Conservation (phyloP, 192 early-diverging fungal genomes). For the Pilaira anomala region DNA sequence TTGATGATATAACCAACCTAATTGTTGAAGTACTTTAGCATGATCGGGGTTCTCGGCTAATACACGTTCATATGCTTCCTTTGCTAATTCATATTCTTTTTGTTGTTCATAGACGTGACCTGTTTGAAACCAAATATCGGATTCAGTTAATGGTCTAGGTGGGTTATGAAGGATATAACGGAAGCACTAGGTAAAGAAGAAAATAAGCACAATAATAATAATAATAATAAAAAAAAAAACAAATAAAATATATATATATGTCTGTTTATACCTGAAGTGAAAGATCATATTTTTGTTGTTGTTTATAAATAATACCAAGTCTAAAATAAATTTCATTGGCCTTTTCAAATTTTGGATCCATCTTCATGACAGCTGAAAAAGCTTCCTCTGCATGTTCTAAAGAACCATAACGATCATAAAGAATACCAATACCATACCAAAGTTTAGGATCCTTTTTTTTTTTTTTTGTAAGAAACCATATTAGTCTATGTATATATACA, state of each 20-base stretch:
- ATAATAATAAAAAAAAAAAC: neutral
- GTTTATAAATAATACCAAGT: constrained; percentile 98
- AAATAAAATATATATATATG: neutral
- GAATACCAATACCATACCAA: constrained; percentile 98
- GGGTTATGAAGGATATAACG: constrained; percentile 81
- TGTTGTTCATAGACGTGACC: constrained; percentile 96
- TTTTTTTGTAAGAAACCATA: no score
- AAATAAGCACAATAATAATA: no score
- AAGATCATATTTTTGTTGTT: constrained; percentile 76
- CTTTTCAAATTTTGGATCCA: constrained; percentile 98
- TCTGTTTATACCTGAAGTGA: constrained; percentile 60
- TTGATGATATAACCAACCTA: constrained; percentile 95
- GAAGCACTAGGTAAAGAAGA: no score
- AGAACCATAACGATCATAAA: constrained; percentile 97
- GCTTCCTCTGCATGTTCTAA: constrained; percentile 98
- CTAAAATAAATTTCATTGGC: constrained; percentile 98
- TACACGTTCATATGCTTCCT: constrained; percentile 91
- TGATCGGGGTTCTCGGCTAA: constrained; percentile 88
- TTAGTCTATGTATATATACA: neutral
- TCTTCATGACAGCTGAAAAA: constrained; percentile 88
- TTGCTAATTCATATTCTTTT: constrained; percentile 78
- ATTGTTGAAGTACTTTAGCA: constrained; percentile 93
- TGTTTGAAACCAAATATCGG: constrained; percentile 98
- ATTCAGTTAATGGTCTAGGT: constrained; percentile 91
- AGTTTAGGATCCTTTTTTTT: constrained; percentile 85